Percentiles rank a stretch among this genome's conserved stretches.
phyloP scores from a whole-genome alignment of 306 rosid species.

The Inga oerstediana region DNA sequence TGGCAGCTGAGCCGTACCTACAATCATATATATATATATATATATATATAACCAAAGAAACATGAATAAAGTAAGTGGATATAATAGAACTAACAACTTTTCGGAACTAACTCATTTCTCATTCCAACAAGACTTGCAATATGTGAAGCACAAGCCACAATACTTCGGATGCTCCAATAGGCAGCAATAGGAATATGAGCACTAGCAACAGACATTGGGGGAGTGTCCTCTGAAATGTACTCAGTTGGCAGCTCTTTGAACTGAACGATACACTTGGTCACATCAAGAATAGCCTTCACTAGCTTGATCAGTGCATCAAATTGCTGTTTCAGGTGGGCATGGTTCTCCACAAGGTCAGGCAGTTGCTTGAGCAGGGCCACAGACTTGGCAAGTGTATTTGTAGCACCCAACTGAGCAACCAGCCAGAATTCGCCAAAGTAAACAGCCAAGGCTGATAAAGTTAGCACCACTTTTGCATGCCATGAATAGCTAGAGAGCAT shows the following conservation, averaged over 20 bases:
- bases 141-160: slow-evolving; percentile 49
- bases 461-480: slow-evolving; percentile 64
- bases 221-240: slow-evolving; percentile 50
- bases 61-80: neutral
- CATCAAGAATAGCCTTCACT: slow-evolving; percentile 33
- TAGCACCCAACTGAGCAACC: slow-evolving; percentile 44
- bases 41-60: no score
- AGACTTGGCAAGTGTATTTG: slow-evolving; percentile 55
- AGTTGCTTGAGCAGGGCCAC: slow-evolving; percentile 58
- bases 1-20: slow-evolving; percentile 43
- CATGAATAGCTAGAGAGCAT: slow-evolving; percentile 52
- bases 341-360: slow-evolving; percentile 45
- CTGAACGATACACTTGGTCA: slow-evolving; percentile 44
- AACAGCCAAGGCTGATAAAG: slow-evolving; percentile 52
- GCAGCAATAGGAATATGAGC: slow-evolving; percentile 57
- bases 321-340: slow-evolving; percentile 40
- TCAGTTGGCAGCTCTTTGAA: slow-evolving; percentile 43
- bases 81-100: neutral
- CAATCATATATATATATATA: neutral
- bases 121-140: slow-evolving; percentile 45
- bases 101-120: slow-evolving; percentile 45
- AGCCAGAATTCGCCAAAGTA: slow-evolving; percentile 64
- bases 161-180: slow-evolving; percentile 58
- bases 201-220: slow-evolving; percentile 42
- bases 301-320: slow-evolving; percentile 46